Evolutionary conservation across 176 grass and related monocot genomes (phyloP).

Genomic region (Zea mays): DNA sequence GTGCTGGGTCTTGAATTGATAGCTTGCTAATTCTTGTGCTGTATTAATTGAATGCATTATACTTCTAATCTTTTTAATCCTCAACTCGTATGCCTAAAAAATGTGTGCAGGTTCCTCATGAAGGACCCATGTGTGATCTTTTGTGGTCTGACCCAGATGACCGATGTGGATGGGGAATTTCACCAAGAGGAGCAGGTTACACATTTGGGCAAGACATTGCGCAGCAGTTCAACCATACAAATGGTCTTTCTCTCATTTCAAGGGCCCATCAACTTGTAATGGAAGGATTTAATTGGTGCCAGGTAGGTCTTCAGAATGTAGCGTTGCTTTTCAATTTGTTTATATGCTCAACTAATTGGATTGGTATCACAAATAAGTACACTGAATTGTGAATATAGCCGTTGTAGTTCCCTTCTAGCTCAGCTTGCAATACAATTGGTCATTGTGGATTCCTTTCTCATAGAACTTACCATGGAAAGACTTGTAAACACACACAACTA

Average conservation of each 20-base stretch:
- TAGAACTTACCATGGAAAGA: background rate
- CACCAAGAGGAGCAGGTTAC: conserved; percentile 92
- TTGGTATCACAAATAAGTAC: background rate
- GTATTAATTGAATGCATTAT: background rate
- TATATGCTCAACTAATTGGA: background rate
- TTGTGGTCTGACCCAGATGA: conserved; percentile 98
- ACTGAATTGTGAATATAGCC: background rate
- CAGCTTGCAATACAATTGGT: background rate
- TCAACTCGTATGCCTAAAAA: conserved; percentile 20
- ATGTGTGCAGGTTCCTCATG: conserved; percentile 81
- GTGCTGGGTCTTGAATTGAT: background rate
- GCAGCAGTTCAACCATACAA: conserved; percentile 94
- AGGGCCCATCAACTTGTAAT: conserved; percentile 98
- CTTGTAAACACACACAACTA: no score
- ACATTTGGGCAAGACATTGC: conserved; percentile 98
- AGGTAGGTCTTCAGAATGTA: conserved; percentile 53
- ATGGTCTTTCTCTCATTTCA: conserved; percentile 84
- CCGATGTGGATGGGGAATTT: conserved; percentile 97
- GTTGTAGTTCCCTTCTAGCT: background rate
- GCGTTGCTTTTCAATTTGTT: conserved; percentile 5
- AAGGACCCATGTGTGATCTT: conserved; percentile 98
- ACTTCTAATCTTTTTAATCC: conserved; percentile 10
- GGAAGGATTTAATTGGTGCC: conserved; percentile 98
- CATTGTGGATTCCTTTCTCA: conserved; percentile 6
- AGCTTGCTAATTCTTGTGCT: background rate